Conservation (phyloP, 1,139 yeast species). For the Blastobotrys elegans region DNA sequence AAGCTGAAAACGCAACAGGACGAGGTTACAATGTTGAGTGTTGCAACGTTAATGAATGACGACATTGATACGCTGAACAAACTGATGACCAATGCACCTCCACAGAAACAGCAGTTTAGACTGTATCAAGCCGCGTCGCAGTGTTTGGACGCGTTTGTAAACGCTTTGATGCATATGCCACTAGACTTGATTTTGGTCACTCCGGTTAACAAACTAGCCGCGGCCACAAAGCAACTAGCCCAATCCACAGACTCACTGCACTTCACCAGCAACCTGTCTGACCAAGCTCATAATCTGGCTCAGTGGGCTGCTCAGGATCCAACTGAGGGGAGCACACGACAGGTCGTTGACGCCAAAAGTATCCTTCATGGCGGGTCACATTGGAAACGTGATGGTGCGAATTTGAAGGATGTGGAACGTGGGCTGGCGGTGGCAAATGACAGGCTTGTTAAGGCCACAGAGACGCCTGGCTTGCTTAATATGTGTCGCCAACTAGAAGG, state of each 20-base stretch:
- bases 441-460: neutral
- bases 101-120: neutral
- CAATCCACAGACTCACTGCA: conserved; percentile 1
- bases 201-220: neutral
- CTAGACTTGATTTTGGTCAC: neutral
- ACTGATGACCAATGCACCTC: neutral
- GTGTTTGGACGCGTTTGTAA: neutral
- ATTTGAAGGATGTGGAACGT: neutral
- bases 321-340: neutral
- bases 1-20: neutral
- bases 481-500: neutral
- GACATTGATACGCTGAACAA: neutral
- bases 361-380: neutral
- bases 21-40: neutral
- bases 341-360: neutral
- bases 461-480: neutral
- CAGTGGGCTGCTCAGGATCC: conserved; percentile 1
- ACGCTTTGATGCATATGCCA: neutral
- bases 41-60: neutral
- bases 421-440: neutral
- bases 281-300: neutral
- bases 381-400: conserved; percentile 1
- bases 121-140: neutral
- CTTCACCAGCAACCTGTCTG: neutral
- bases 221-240: neutral